Base-by-base conservation (phyloP, 768 basidiomycete genomes). In the Suillus paluster region DNA sequence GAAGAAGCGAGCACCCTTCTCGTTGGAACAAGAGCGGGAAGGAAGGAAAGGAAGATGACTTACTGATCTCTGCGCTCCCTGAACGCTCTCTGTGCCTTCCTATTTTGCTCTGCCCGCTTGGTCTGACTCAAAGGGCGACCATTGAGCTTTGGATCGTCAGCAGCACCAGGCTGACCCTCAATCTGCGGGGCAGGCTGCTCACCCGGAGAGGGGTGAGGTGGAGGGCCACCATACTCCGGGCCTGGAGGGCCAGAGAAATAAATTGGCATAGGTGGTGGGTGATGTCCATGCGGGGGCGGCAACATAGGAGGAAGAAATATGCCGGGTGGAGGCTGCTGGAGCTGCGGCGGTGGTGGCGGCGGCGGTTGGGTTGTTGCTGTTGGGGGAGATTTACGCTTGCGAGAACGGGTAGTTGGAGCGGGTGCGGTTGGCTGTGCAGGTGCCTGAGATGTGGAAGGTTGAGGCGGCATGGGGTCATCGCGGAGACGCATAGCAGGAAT, bases 21-120 rank as follows among this genome's bases (percentile, higher is more conserved):
- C 17, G 10, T 44, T 21, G 53, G 23, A 17, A 21, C 27, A 33
- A 23, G 12, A 19, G 38, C 23, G 33, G 30, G n/a, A 52, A 21
- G 21, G 57, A 53, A 23, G 12, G 44, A 41, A 52, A 63, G 57
- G 12, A 63, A 57, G 38, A 36, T 17, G 53, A 62, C 90, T 76
- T 55, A 94, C 93, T 91, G 89, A 78, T 97, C 95, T 69, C 95
- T 81, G 34, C 95, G 86, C 73, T 95, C 92, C 63, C 95, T 80
- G 75, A 96, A 97, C 2, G 94, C 94, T 45, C 94, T 84, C 77
- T 97, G 95, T 0, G 95, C 95, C 75, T 95, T 95, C 67, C 95
- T 84, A 74, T 97, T 97, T 79, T 97, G 95, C 70, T 96, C 95
- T 46, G 95, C 95, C 11, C 95, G 86, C 71, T 95, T 95, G 72